Evolutionary conservation across 306 rosid species (phyloP).

Genomic region (Dryas drummondii): DNA sequence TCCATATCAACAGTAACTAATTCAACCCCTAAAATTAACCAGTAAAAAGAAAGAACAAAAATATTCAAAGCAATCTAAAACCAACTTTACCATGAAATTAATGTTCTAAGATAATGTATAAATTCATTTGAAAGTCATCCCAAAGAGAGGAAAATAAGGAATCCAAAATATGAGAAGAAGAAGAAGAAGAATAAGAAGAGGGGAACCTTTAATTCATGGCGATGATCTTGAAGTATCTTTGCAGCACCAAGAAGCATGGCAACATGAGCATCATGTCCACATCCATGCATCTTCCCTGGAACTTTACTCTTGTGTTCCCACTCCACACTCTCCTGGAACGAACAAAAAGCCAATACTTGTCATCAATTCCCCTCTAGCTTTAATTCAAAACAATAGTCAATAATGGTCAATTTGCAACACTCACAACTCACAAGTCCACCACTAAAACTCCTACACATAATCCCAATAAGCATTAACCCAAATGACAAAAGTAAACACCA

Average conservation of each 20-base stretch:
- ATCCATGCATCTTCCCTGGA: conserved; percentile 92
- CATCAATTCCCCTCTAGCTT: background rate
- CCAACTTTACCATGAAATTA: too few species aligned
- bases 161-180: too few species aligned
- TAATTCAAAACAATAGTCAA: background rate
- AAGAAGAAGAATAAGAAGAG: background rate
- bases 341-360: background rate
- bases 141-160: too few species aligned
- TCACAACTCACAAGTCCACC: background rate
- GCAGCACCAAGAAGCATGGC: conserved; percentile 97
- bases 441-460: background rate
- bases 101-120: too few species aligned
- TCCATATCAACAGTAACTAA: too few species aligned
- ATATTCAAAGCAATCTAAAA: too few species aligned
- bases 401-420: background rate
- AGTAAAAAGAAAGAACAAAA: too few species aligned
- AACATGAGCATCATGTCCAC: conserved; percentile 96
- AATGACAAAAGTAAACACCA: background rate
- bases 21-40: too few species aligned
- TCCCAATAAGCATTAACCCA: background rate
- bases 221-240: conserved; percentile 62
- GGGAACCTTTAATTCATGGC: conserved; percentile 44
- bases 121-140: too few species aligned
- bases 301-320: conserved; percentile 93
- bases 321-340: conserved; percentile 65